Percentiles rank a stretch among this genome's conserved stretches.
These are phyloP conservation scores for Clonostachys sp. DNA, from an alignment of 2,329 filamentous ascomycete genomes.

Conservation along the genomic window DNA sequence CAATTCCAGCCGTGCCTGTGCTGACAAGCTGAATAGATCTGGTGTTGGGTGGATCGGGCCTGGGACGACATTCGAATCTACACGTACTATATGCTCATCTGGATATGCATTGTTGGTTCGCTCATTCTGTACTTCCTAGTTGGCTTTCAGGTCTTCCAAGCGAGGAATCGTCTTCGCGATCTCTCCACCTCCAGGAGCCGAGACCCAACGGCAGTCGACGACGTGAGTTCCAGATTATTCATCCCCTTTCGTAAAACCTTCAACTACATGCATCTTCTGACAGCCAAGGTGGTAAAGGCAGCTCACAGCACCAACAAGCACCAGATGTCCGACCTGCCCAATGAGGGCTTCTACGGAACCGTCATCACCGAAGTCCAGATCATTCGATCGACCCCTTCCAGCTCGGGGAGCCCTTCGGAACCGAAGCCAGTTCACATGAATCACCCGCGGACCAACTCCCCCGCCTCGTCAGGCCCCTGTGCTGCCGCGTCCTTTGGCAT, in stretches of 20 bases:
- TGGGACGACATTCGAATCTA: slow-evolving; percentile 56
- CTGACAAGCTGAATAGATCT: slow-evolving; percentile 34
- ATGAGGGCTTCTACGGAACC: slow-evolving; percentile 38
- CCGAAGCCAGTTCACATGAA: neutral
- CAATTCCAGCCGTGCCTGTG: neutral
- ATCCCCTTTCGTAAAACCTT: neutral
- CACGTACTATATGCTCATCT: slow-evolving; percentile 58
- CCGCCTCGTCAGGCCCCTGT: neutral
- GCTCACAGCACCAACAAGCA: neutral
- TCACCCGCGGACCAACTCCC: neutral
- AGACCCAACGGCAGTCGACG: slow-evolving; percentile 20
- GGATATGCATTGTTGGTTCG: slow-evolving; percentile 53
- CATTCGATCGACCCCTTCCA: slow-evolving; percentile 16
- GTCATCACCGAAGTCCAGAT: slow-evolving; percentile 50
- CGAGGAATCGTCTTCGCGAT: slow-evolving; percentile 50
- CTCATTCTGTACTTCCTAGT: slow-evolving; percentile 51
- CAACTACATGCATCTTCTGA: neutral
- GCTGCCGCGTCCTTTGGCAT: neutral
- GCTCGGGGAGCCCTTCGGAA: slow-evolving; percentile 5
- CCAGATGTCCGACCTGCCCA: slow-evolving; percentile 12
- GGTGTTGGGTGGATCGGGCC: slow-evolving; percentile 55
- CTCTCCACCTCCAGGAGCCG: slow-evolving; percentile 30
- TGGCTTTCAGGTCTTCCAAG: slow-evolving; percentile 55
- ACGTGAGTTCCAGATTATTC: slow-evolving; percentile 14
- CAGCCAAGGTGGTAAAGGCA: neutral